Percentiles rank a stretch among this genome's conserved stretches.
Conservation (phyloP, 495 filamentous ascomycete species). For the Tetracladium setigerum region DNA sequence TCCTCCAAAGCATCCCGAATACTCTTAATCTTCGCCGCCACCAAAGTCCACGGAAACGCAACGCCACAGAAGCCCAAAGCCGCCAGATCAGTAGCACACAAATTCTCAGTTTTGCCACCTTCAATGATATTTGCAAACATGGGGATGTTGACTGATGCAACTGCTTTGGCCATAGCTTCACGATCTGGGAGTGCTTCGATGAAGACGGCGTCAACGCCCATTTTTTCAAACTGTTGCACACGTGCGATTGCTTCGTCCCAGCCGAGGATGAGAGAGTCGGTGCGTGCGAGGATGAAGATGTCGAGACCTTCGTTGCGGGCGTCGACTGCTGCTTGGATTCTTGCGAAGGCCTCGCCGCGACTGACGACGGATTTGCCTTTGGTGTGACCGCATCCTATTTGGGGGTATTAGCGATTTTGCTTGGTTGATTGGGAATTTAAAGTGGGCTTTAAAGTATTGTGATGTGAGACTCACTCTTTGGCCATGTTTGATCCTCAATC, state of each 20-base stretch:
- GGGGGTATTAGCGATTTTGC: too few species aligned
- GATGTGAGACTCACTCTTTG: constrained; percentile 30
- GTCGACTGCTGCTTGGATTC: constrained; percentile 33
- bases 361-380: constrained; percentile 36
- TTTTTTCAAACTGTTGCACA: constrained; percentile 28
- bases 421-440: too few species aligned
- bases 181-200: constrained; percentile 37
- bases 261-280: constrained; percentile 30
- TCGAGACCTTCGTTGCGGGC: constrained; percentile 34
- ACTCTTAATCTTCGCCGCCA: constrained; percentile 33
- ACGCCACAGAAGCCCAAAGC: constrained; percentile 31
- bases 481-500: constrained; percentile 37
- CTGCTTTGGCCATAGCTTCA: constrained; percentile 29
- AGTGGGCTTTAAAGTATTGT: too few species aligned
- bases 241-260: too few species aligned
- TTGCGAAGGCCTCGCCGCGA: constrained; percentile 33
- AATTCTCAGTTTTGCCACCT: constrained; percentile 34
- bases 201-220: constrained; percentile 33
- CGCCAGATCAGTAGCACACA: constrained; percentile 31
- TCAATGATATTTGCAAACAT: constrained; percentile 39
- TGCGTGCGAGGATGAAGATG: constrained; percentile 36
- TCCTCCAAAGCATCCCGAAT: constrained; percentile 31
- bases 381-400: constrained; percentile 36
- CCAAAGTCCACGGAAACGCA: constrained; percentile 35
- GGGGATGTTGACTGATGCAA: constrained; percentile 27